Base-by-base conservation (phyloP, 1,284 basidiomycete genomes). In the Blastosporella zonata region DNA sequence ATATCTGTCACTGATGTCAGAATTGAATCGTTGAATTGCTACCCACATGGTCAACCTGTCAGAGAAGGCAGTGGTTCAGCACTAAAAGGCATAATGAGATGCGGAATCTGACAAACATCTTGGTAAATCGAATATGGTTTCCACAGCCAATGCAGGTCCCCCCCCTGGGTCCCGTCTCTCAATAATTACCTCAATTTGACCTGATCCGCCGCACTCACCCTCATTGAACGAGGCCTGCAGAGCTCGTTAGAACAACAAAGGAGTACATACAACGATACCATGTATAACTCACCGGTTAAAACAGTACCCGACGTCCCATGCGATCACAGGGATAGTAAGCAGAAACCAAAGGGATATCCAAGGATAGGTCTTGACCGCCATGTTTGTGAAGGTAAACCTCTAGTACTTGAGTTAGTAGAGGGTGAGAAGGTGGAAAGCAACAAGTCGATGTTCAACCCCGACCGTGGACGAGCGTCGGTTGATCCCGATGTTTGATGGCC, bases 91-190 rank as follows among this genome's bases (percentile, higher is more conserved):
- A 31, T 2, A 12, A 38, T 13, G 15, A 29, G 25, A 37, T 10
- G 25, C 20, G 12, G n/a, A 28, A 52, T 53, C 31, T 31, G 22
- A 81, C 81, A 52, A 74, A 94, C 72, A 37, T 86, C 71, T 57
- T 87, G 84, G 65, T 93, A 92, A 23, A 89, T 61, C 47, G 71
- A 78, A 63, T 93, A 93, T 1, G 90, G 90, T 54, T 78, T 73
- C 92, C 91, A 95, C 41, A 94, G 79, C 90, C 89, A 93, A 57
- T 90, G 84, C 33, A 93, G 72, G 67, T 93, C 89, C 1, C 92
- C 92, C 1, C 89, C 90, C 72, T 74, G 27, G 47, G 20, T 34
- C 17, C 29, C 20, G 21, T 27, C 25, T 43, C 31, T 49, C 31
- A 52, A 15, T 15, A 20, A 25, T 22, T 10, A 17, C 6, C 21